phyloP scores from a whole-genome alignment of 768 basidiomycete genomes.

The Lactarius evosmus region DNA sequence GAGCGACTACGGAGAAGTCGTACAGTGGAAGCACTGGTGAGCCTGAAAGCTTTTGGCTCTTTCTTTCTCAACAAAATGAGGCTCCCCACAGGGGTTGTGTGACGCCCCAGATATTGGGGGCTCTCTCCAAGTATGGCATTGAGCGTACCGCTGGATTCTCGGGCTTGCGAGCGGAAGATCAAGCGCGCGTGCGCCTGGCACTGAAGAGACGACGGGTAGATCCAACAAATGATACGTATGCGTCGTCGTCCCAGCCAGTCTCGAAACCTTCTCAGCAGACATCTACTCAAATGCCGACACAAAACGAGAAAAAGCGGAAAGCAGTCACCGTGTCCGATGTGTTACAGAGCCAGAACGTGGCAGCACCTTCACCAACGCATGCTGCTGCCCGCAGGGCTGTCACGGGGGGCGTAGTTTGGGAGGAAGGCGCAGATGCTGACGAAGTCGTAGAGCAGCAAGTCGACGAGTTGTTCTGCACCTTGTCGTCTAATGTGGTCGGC shows the following conservation, averaged over 20 bases:
- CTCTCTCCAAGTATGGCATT: constrained; percentile 13
- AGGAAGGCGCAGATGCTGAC: constrained; percentile 25
- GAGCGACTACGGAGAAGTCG: constrained; percentile 53
- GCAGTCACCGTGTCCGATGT: constrained; percentile 31
- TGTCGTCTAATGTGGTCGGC: constrained; percentile 68
- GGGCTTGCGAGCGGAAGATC: constrained; percentile 48
- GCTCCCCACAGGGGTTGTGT: constrained; percentile 24
- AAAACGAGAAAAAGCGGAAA: constrained; percentile 47
- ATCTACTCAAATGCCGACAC: constrained; percentile 21
- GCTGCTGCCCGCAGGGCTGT: constrained; percentile 17
- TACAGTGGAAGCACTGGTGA: constrained; percentile 79
- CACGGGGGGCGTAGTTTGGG: constrained; percentile 24
- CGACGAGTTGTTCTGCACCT: constrained; percentile 67
- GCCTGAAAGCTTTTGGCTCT: constrained; percentile 19
- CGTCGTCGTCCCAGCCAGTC: constrained; percentile 13
- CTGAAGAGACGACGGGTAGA: constrained; percentile 53
- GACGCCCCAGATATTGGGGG: constrained; percentile 19
- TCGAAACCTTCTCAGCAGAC: constrained; percentile 13
- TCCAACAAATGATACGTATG: constrained; percentile 53
- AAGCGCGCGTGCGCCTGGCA: constrained; percentile 59
- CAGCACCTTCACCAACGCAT: constrained; percentile 27
- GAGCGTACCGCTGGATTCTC: constrained; percentile 10
- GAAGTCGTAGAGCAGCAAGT: constrained; percentile 25
- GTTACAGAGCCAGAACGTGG: constrained; percentile 1
- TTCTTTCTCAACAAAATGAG: constrained; percentile 9